Evolutionary conservation across 495 filamentous ascomycete species (phyloP).

Genomic region (Penicillium manginii): DNA sequence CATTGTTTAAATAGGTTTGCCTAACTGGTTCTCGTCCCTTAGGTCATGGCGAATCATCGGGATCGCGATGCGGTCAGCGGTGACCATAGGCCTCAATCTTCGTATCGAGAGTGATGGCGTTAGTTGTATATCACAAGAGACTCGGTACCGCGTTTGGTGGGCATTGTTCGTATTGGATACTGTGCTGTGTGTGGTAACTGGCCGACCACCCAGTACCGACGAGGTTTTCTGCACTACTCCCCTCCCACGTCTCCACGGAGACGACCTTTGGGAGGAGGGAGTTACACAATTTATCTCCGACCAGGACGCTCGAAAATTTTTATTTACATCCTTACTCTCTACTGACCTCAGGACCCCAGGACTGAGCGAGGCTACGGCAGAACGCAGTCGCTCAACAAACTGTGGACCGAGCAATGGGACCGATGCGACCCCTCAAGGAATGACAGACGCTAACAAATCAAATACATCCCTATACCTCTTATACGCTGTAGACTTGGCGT

Average conservation of each 20-base stretch:
- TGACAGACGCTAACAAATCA: constrained; percentile 13
- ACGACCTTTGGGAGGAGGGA: constrained; percentile 38
- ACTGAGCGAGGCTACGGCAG: constrained; percentile 1
- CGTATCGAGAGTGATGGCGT: too few relatives aligned
- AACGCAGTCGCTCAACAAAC: not conserved
- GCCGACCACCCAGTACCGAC: constrained; percentile 58
- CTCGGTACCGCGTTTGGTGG: too few relatives aligned
- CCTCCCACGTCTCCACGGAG: constrained; percentile 52
- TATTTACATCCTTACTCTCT: constrained; percentile 22
- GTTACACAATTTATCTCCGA: too few relatives aligned
- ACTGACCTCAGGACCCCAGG: constrained; percentile 1
- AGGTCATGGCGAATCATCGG: too few relatives aligned
- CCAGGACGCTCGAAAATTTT: too few relatives aligned
- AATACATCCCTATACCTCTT: constrained; percentile 29
- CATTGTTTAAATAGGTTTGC: too few relatives aligned
- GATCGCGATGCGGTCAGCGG: too few relatives aligned
- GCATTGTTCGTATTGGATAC: too few relatives aligned
- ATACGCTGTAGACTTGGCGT: constrained; percentile 29
- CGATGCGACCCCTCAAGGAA: constrained; percentile 3
- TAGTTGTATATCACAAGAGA: too few relatives aligned
- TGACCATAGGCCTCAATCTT: too few relatives aligned
- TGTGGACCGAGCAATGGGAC: constrained; percentile 1
- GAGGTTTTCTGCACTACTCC: constrained; percentile 60
- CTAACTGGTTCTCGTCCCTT: too few relatives aligned
- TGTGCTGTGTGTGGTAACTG: too few relatives aligned